phyloP scores from a whole-genome alignment of 345 rosid genomes.

The Arabis hirsuta region DNA sequence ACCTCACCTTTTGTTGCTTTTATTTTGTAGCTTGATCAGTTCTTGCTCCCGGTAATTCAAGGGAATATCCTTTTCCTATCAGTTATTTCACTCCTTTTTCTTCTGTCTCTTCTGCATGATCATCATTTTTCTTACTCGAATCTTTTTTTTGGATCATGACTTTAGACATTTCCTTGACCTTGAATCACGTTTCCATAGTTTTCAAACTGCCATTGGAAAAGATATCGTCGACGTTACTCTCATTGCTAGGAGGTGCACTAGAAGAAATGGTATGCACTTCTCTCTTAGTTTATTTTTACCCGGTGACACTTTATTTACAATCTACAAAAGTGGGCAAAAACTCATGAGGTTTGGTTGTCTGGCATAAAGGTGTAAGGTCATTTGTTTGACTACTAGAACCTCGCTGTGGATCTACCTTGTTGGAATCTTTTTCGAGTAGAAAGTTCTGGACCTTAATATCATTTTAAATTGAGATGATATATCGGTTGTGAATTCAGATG shows the following conservation, averaged over 20 bases:
- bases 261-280: conserved; percentile 69
- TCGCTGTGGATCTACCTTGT: background rate
- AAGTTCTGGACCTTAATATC: background rate
- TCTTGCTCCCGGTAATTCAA: conserved; percentile 86
- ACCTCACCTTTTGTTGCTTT: conserved; percentile 26
- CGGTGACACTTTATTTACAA: background rate
- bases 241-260: conserved; percentile 92
- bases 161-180: conserved; percentile 52
- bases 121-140: conserved; percentile 1
- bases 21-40: conserved; percentile 84
- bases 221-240: conserved; percentile 81
- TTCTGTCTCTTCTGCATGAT: conserved; percentile 27
- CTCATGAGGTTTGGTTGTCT: background rate
- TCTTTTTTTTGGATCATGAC: conserved; percentile 24
- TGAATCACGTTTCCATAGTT: conserved; percentile 68
- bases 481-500: background rate
- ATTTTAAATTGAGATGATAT: conserved; percentile 57
- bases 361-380: background rate
- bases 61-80: conserved; percentile 82
- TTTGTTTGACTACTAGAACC: conserved; percentile 7
- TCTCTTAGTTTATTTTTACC: background rate
- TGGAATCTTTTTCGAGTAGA: background rate
- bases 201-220: conserved; percentile 92
- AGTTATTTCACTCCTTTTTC: conserved; percentile 27
- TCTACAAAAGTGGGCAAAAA: background rate